Evolutionary conservation across 176 grass and related monocot genomes (phyloP), one percentile per base, ranked within the genome.

Genomic region (Typha latifolia): DNA sequence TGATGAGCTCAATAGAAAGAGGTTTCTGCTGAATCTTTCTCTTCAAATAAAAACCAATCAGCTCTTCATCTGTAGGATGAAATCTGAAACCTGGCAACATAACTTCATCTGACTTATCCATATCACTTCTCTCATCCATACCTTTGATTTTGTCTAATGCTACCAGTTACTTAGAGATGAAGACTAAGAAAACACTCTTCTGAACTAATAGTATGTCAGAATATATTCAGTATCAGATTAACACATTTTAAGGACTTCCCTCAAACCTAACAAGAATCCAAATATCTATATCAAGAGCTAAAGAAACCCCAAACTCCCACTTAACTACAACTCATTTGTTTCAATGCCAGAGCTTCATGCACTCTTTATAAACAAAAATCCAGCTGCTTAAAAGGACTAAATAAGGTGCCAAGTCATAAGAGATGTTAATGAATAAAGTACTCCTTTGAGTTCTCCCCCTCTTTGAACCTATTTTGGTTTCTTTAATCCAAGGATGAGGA

Each of bases 1-100:
- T 76, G 72, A 90, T 90, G 47, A 90, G 79, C 72, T 90, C 86
- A 74, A 82, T 70, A 29, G 82, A 61, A 47, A 85, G 64, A 64
- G 86, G 64, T 69, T 72, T 85, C 61, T 82, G 82, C 61, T 82
- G 82, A 69, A 85, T 66, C 49, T 90, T 85, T 72, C 76, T 79
- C 75, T 79, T 90, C 75, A 90, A 62, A 72, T 90, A 90, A 62
- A 90, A 90, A 27, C 68, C 53, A 12, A 85, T 64, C 4, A 90
- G 69, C 14, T 90, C 86, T 79, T 90, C 86, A 80, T 90, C 86
- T 61, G 86, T 90, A 22, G 86, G 82, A 66, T 89, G 79, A 75
- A 85, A 89, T 43, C 86, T 72, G 63, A 89, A 85, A 68, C 82
- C 86, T 29, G 82, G 82, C 64, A 89, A 76, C 63, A 89, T 69